A percentile compares a stretch with the other conserved stretches of the same genome.
These are phyloP conservation scores for Gossypium turneri DNA, from an alignment of 345 rosid genomes.

Conservation along the genomic window DNA sequence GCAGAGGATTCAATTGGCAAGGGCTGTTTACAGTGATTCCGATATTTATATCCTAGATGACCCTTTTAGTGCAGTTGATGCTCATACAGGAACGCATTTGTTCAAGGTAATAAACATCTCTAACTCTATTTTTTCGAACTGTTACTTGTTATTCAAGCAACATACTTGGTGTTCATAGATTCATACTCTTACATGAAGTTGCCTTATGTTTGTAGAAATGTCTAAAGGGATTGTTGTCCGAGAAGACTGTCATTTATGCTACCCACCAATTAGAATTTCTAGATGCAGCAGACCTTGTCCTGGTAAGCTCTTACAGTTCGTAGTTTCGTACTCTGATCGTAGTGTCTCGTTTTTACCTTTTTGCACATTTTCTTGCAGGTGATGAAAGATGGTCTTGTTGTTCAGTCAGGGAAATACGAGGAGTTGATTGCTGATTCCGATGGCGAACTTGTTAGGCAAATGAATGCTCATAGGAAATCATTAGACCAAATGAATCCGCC, in stretches of 20 bases:
- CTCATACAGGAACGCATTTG: slow-evolving; percentile 63
- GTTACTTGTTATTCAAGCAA: neutral
- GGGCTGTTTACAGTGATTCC: slow-evolving; percentile 67
- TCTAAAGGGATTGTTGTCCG: slow-evolving; percentile 24
- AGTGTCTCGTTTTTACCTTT: neutral
- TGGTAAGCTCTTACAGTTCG: slow-evolving; percentile 8
- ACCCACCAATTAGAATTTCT: slow-evolving; percentile 68
- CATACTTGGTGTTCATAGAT: neutral
- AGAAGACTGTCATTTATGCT: slow-evolving; percentile 56
- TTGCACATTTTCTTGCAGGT: slow-evolving; percentile 12
- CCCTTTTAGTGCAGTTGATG: slow-evolving; percentile 83
- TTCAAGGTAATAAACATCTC: slow-evolving; percentile 47
- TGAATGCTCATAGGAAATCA: neutral
- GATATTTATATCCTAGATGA: slow-evolving; percentile 76
- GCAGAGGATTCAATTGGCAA: slow-evolving; percentile 72
- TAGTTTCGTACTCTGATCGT: neutral
- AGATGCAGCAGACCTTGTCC: slow-evolving; percentile 51
- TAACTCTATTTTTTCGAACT: neutral
- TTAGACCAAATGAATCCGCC: slow-evolving; percentile 1
- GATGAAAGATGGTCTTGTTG: slow-evolving; percentile 13
- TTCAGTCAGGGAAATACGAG: slow-evolving; percentile 2
- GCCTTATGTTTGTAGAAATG: slow-evolving; percentile 2
- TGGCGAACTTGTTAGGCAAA: slow-evolving; percentile 8
- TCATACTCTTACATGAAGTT: neutral
- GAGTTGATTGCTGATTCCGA: neutral